Percentiles rank a stretch among this genome's conserved stretches.
phyloP scores from a whole-genome alignment of 2,329 filamentous ascomycete genomes.

The Cladophialophora bantiana region DNA sequence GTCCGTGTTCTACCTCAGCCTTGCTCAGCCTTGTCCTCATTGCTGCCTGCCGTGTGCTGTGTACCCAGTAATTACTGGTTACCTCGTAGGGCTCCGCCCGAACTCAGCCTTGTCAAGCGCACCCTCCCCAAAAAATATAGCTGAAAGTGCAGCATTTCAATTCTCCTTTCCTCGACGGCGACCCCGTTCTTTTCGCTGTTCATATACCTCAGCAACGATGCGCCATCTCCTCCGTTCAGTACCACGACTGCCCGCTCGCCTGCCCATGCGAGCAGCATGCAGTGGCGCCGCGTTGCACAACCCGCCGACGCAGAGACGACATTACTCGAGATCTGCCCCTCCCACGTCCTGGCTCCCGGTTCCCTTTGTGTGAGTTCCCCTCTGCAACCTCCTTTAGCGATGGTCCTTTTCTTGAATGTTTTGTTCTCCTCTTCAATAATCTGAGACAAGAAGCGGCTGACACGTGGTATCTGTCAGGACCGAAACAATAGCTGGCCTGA shows the following conservation, averaged over 20 bases:
- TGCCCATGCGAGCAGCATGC: not conserved
- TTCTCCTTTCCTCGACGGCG: conserved; percentile 17
- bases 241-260: conserved; percentile 24
- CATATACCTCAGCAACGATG: conserved; percentile 22
- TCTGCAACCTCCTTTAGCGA: too few species aligned
- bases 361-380: conserved; percentile 31
- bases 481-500: conserved; percentile 39
- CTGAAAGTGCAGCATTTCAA: not conserved
- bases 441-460: not conserved
- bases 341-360: conserved; percentile 37
- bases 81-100: not conserved
- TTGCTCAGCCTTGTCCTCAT: not conserved
- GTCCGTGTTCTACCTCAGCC: not conserved
- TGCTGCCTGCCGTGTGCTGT: too few species aligned
- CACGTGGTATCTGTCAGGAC: conserved; percentile 13
- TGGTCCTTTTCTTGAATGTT: not conserved
- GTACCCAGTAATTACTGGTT: too few species aligned
- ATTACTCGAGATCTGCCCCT: conserved; percentile 18
- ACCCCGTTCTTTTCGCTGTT: conserved; percentile 14
- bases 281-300: not conserved
- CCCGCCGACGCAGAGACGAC: conserved; percentile 1
- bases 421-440: not conserved
- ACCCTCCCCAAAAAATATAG: conserved; percentile 3
- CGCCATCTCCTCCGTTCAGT: conserved; percentile 28
- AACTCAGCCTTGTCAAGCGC: conserved; percentile 8